A percentile compares a stretch with the other conserved stretches of the same genome.
Evolutionary conservation across 2,329 filamentous ascomycete genomes (phyloP).

Genomic region (Xylaria sp.): DNA sequence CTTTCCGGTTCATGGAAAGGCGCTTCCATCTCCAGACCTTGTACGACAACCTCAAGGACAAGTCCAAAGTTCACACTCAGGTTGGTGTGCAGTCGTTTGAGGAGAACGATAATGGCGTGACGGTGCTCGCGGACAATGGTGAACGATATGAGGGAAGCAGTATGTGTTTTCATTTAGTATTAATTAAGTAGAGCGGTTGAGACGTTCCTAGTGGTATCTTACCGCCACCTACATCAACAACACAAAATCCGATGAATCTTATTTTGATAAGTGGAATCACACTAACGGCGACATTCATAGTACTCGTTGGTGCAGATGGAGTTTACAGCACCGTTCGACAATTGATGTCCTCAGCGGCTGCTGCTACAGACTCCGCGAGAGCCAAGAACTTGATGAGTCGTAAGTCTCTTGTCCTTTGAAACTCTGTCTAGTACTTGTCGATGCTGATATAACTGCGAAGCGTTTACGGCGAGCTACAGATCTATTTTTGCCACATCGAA

Average conservation of each 20-base stretch:
- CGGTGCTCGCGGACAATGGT: slow-evolving; percentile 29
- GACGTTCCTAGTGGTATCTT: too few relatives aligned
- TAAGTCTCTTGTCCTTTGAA: not conserved
- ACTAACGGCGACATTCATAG: not conserved
- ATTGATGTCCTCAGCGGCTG: slow-evolving; percentile 23
- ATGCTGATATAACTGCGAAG: slow-evolving; percentile 1
- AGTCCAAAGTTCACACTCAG: slow-evolving; percentile 30
- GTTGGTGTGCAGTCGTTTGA: slow-evolving; percentile 29
- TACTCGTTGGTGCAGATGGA: slow-evolving; percentile 37
- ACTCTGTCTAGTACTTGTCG: not conserved
- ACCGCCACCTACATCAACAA: too few relatives aligned
- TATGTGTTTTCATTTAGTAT: slow-evolving; percentile 16
- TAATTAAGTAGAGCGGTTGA: too few relatives aligned
- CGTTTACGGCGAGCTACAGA: slow-evolving; percentile 34
- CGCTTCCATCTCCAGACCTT: slow-evolving; percentile 28
- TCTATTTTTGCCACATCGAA: slow-evolving; percentile 35
- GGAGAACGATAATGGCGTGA: slow-evolving; percentile 28
- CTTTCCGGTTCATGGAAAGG: slow-evolving; percentile 35
- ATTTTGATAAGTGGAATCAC: too few relatives aligned
- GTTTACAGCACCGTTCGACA: slow-evolving; percentile 35
- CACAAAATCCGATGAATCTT: too few relatives aligned
- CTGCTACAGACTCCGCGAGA: slow-evolving; percentile 22
- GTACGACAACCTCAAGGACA: slow-evolving; percentile 32
- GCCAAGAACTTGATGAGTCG: slow-evolving; percentile 24
- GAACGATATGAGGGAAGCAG: slow-evolving; percentile 30